Evolutionary conservation across 2,329 filamentous ascomycete genomes (phyloP).

Genomic region (Ophiocordyceps camponoti-leonardi): DNA sequence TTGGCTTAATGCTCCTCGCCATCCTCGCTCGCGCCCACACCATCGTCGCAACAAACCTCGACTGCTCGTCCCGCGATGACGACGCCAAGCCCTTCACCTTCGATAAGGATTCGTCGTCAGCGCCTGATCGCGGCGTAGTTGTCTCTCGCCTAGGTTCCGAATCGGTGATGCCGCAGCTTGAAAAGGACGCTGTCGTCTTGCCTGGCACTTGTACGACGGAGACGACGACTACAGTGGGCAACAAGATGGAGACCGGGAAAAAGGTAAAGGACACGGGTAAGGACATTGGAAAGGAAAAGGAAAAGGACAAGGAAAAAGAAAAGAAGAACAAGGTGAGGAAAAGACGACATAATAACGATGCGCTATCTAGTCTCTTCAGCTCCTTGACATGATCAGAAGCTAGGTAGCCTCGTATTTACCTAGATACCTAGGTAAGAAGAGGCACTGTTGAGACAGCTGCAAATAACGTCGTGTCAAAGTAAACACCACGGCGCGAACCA

Average conservation of each 20-base stretch:
- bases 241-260: conserved; percentile 4
- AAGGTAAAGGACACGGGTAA: conserved; percentile 17
- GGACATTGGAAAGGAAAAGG: conserved; percentile 13
- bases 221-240: neutral
- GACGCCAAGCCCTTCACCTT: conserved; percentile 1
- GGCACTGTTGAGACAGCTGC: too few relatives aligned
- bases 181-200: too few relatives aligned
- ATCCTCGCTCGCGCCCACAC: conserved; percentile 41
- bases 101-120: neutral
- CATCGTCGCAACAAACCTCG: conserved; percentile 14
- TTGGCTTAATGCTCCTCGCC: conserved; percentile 53
- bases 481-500: too few relatives aligned
- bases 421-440: too few relatives aligned
- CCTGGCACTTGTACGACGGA: neutral
- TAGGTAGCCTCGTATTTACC: neutral
- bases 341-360: conserved; percentile 40
- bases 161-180: too few relatives aligned
- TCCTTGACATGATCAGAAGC: conserved; percentile 21
- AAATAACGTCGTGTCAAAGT: too few relatives aligned
- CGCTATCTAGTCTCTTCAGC: conserved; percentile 58
- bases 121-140: conserved; percentile 10
- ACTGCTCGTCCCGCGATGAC: too few relatives aligned
- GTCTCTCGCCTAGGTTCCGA: conserved; percentile 8
- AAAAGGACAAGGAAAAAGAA: conserved; percentile 11
- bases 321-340: conserved; percentile 31